Evolutionary conservation across 2,329 filamentous ascomycete species (phyloP).

Genomic region (Alternaria sp.): DNA sequence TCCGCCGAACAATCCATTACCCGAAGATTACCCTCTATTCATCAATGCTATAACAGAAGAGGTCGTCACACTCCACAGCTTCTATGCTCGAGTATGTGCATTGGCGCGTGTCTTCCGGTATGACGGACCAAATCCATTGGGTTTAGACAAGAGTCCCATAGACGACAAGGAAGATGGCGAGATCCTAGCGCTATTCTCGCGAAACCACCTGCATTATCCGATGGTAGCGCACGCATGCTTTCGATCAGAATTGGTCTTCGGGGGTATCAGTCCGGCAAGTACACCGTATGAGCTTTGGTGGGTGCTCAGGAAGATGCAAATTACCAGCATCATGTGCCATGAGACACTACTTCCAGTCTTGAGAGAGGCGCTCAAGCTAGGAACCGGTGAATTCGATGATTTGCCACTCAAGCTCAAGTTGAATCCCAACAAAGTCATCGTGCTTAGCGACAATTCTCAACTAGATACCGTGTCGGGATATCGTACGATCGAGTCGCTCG

Average conservation of each 20-base stretch:
- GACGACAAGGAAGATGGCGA: conserved; percentile 36
- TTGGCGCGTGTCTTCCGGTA: conserved; percentile 33
- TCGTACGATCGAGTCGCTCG: conserved; percentile 33
- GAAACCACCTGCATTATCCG: conserved; percentile 42
- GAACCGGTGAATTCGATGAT: conserved; percentile 29
- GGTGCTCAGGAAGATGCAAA: conserved; percentile 42
- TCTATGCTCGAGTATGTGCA: conserved; percentile 33
- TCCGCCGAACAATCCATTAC: conserved; percentile 30
- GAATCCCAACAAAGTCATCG: conserved; percentile 30
- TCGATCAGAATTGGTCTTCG: conserved; percentile 36
- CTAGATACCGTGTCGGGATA: conserved; percentile 25
- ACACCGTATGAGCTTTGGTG: conserved; percentile 43
- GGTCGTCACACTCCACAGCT: conserved; percentile 33
- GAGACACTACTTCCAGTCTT: conserved; percentile 36
- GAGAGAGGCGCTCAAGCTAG: conserved; percentile 32
- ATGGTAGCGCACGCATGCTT: conserved; percentile 41
- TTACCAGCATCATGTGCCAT: conserved; percentile 35
- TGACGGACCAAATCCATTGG: conserved; percentile 38
- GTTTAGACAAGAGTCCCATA: conserved; percentile 23
- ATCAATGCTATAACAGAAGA: conserved; percentile 37
- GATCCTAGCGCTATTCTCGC: conserved; percentile 35
- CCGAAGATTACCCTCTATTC: conserved; percentile 38
- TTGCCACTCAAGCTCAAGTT: conserved; percentile 27
- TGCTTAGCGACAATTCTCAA: conserved; percentile 32
- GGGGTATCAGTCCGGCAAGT: conserved; percentile 38